Conservation (phyloP, 1,284 basidiomycete species). For the Rhodofomes roseus region DNA sequence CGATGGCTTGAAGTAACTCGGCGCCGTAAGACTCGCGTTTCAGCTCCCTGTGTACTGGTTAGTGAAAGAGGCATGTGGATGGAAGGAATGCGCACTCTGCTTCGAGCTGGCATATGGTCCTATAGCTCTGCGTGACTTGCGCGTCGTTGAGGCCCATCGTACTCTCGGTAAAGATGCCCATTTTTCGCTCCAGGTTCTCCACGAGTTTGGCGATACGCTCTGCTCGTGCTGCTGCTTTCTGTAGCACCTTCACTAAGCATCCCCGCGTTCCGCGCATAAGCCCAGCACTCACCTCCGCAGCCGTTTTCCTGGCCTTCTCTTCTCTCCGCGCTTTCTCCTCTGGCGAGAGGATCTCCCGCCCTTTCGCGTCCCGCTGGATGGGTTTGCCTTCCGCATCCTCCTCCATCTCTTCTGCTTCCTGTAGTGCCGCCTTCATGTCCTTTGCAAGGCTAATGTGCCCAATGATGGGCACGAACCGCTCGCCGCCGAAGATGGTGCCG, state of each 20-base stretch:
- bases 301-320: conserved; percentile 66
- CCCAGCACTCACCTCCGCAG: conserved; percentile 57
- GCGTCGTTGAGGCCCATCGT: conserved; percentile 72
- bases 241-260: conserved; percentile 2
- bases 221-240: conserved; percentile 80
- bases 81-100: conserved; percentile 57
- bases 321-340: conserved; percentile 82
- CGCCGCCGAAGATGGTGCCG: conserved; percentile 89
- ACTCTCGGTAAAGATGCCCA: conserved; percentile 91
- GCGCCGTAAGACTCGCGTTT: conserved; percentile 91
- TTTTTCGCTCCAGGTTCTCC: conserved; percentile 81
- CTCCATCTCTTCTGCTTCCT: conserved; percentile 81
- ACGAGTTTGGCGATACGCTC: conserved; percentile 83
- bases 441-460: conserved; percentile 81
- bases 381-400: conserved; percentile 33
- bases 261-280: not conserved
- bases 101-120: conserved; percentile 78
- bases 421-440: conserved; percentile 98
- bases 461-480: conserved; percentile 80
- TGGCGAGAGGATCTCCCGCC: conserved; percentile 68
- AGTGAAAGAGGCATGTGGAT: conserved; percentile 1
- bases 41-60: conserved; percentile 54
- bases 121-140: conserved; percentile 68
- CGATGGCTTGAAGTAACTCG: conserved; percentile 89
- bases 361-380: conserved; percentile 58